Conservation (phyloP, 2,329 filamentous ascomycete species). For the Trichoderma arundinaceum region DNA sequence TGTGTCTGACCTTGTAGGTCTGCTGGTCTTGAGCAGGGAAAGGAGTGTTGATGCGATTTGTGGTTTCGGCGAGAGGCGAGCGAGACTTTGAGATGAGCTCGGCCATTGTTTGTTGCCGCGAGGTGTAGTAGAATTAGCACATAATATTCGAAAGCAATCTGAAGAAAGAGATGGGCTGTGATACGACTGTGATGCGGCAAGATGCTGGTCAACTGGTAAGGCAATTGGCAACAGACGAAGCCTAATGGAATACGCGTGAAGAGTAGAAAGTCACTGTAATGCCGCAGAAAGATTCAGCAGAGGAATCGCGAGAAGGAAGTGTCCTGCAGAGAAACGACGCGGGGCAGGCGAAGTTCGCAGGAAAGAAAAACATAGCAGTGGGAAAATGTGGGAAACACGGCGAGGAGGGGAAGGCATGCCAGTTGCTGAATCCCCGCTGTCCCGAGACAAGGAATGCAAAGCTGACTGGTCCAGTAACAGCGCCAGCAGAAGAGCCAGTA, state of each 20-base stretch:
- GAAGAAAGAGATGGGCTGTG: neutral
- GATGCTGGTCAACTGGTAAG: constrained; percentile 22
- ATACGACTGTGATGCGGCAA: constrained; percentile 12
- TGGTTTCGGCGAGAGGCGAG: constrained; percentile 55
- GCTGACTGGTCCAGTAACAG: constrained; percentile 30
- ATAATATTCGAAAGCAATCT: constrained; percentile 42
- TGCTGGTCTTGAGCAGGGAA: constrained; percentile 40
- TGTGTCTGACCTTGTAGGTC: constrained; percentile 42
- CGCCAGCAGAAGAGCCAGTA: constrained; percentile 17
- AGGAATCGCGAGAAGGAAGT: constrained; percentile 15
- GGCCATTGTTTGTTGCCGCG: constrained; percentile 39
- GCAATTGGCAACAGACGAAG: constrained; percentile 25
- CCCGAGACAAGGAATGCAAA: constrained; percentile 35
- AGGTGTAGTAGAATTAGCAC: constrained; percentile 42
- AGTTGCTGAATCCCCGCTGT: constrained; percentile 22
- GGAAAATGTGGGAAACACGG: constrained; percentile 19
- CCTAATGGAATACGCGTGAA: constrained; percentile 15
- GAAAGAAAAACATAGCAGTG: constrained; percentile 27
- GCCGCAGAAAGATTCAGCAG: constrained; percentile 1
- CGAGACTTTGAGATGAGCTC: constrained; percentile 44
- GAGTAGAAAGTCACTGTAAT: neutral
- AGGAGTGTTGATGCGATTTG: constrained; percentile 53
- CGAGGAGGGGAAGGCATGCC: constrained; percentile 25
- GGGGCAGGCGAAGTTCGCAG: constrained; percentile 26
- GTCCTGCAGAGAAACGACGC: constrained; percentile 11